Evolutionary conservation across 2,329 filamentous ascomycete species (phyloP).

Genomic region (Passalora sequoiae): DNA sequence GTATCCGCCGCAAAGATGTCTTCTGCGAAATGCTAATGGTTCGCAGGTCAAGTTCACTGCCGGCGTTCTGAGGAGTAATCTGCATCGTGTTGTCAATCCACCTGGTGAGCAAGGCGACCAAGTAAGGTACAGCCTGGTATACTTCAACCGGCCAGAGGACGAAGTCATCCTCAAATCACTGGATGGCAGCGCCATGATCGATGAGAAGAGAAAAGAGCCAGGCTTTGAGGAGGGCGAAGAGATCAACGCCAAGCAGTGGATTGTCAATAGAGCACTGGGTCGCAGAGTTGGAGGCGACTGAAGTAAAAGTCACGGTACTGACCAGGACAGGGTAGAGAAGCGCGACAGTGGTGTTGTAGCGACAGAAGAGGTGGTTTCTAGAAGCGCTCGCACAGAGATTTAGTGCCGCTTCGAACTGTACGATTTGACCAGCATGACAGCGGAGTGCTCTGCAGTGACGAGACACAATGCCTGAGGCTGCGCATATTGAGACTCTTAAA

Average conservation of each 20-base stretch:
- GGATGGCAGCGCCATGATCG: constrained; percentile 30
- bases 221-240: constrained; percentile 23
- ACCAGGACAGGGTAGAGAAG: constrained; percentile 19
- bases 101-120: constrained; percentile 44
- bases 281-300: constrained; percentile 17
- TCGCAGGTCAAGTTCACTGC: constrained; percentile 39
- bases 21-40: not conserved
- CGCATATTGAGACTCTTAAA: too few species aligned
- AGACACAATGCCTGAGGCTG: too few species aligned
- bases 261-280: constrained; percentile 38
- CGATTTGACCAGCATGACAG: too few species aligned
- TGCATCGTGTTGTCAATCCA: constrained; percentile 48
- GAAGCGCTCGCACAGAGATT: too few species aligned
- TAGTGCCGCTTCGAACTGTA: too few species aligned
- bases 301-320: constrained; percentile 16
- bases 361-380: not conserved
- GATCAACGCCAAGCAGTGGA: constrained; percentile 35
- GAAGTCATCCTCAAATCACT: constrained; percentile 41
- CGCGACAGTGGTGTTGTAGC: constrained; percentile 12
- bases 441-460: too few species aligned
- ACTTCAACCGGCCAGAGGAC: constrained; percentile 51
- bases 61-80: constrained; percentile 31
- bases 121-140: constrained; percentile 50
- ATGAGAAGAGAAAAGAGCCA: constrained; percentile 22
- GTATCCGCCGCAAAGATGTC: too few species aligned